phyloP scores from a whole-genome alignment of 768 basidiomycete genomes.

The Glaciozyma martinii region DNA sequence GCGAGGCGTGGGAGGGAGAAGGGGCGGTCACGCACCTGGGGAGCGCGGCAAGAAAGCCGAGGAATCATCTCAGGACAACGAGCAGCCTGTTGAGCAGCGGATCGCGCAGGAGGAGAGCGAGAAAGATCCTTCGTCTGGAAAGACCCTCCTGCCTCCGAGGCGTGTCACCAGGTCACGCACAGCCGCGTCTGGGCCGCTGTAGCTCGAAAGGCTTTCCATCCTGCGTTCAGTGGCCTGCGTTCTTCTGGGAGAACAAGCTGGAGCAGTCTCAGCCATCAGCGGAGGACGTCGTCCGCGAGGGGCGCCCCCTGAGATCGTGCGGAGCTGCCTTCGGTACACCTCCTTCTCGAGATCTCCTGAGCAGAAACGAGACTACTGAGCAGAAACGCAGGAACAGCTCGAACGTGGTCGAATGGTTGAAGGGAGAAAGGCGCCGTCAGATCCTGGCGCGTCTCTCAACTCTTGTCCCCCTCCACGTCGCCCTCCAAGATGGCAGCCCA shows the following conservation, averaged over 20 bases:
- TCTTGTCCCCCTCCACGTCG: neutral
- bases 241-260: no score
- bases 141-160: neutral
- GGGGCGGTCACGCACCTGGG: neutral
- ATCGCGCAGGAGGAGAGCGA: neutral
- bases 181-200: no score
- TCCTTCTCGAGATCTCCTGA: no score
- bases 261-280: no score
- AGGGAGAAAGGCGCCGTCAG: neutral
- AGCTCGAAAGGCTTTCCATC: no score
- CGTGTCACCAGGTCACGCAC: neutral
- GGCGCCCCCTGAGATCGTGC: no score
- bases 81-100: neutral
- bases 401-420: neutral
- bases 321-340: no score
- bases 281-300: no score
- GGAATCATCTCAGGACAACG: neutral
- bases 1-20: no score
- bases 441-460: neutral
- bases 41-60: neutral
- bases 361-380: neutral
- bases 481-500: neutral
- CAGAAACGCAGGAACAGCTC: neutral
- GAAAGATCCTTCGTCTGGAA: neutral
- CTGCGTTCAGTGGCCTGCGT: no score